Evolutionary conservation across 2,329 filamentous ascomycete species (phyloP).

Genomic region (Lachnellula subtilissima): DNA sequence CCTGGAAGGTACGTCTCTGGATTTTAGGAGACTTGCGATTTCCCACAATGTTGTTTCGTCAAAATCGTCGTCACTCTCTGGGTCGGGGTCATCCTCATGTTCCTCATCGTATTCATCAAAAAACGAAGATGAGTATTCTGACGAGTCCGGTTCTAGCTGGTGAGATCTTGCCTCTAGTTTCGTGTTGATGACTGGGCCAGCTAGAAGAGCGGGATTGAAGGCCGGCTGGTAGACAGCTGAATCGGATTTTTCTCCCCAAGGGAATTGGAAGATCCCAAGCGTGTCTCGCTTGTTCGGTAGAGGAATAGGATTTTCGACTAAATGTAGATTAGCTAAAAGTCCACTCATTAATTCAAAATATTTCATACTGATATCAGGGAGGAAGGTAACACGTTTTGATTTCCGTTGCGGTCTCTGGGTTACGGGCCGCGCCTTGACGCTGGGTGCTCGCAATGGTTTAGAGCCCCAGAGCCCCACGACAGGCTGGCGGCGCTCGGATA

Average conservation of each 20-base stretch:
- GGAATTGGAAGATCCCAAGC: conserved; percentile 61
- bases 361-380: conserved; percentile 51
- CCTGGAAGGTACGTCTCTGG: conserved; percentile 47
- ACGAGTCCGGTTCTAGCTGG: conserved; percentile 20
- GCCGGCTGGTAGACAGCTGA: conserved; percentile 41
- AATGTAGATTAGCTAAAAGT: conserved; percentile 7
- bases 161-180: conserved; percentile 23
- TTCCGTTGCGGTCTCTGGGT: conserved; percentile 51
- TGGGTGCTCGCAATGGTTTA: conserved; percentile 22
- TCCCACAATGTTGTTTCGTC: conserved; percentile 61
- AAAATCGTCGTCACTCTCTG: conserved; percentile 38
- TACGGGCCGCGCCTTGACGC: conserved; percentile 37
- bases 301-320: conserved; percentile 54
- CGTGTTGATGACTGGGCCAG: conserved; percentile 19
- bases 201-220: conserved; percentile 22
- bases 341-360: conserved; percentile 3
- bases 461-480: conserved; percentile 29
- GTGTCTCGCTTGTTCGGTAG: conserved; percentile 54
- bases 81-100: conserved; percentile 27
- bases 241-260: conserved; percentile 61
- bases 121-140: conserved; percentile 41
- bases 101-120: conserved; percentile 57
- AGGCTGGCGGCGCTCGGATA: conserved; percentile 11
- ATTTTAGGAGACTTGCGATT: conserved; percentile 55
- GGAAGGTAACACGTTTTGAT: conserved; percentile 51